Evolutionary conservation across 192 early-diverging fungal species (phyloP).

Genomic region (Chytriomyces confervae): DNA sequence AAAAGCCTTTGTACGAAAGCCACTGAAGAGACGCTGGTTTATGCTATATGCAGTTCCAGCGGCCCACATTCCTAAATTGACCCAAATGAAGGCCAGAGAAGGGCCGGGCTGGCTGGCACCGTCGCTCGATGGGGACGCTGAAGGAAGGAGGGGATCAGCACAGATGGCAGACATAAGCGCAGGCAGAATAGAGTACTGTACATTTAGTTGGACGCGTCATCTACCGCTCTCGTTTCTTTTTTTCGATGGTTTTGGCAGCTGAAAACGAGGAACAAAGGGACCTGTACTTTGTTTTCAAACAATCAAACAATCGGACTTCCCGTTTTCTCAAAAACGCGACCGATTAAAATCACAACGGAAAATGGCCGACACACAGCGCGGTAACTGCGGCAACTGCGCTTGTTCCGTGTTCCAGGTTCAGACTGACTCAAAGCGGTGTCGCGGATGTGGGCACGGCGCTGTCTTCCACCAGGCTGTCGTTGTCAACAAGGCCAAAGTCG

Average conservation of each 20-base stretch:
- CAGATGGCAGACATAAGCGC: neutral
- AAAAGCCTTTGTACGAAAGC: conserved; percentile 20
- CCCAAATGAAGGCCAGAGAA: conserved; percentile 29
- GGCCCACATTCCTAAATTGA: conserved; percentile 41
- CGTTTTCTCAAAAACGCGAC: neutral
- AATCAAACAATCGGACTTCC: neutral
- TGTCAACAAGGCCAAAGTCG: neutral
- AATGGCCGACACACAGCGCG: conserved; percentile 15
- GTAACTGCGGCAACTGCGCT: conserved; percentile 26
- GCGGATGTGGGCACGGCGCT: conserved; percentile 27
- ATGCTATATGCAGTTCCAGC: neutral
- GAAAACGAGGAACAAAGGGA: neutral
- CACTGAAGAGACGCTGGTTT: conserved; percentile 30
- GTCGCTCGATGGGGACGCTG: neutral
- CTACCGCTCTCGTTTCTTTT: neutral
- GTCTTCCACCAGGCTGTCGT: conserved; percentile 13
- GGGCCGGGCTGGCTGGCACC: neutral
- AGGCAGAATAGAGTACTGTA: neutral
- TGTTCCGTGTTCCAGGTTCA: conserved; percentile 24
- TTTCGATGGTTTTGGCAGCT: neutral
- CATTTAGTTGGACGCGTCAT: neutral
- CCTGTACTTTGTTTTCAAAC: conserved; percentile 1
- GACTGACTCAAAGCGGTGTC: conserved; percentile 25
- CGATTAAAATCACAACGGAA: conserved; percentile 2
- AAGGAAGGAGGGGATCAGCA: neutral